Percentiles rank a stretch among this genome's conserved stretches.
Evolutionary conservation across 257 asterid genomes (phyloP).

Genomic region (Gardenia jasminoides): DNA sequence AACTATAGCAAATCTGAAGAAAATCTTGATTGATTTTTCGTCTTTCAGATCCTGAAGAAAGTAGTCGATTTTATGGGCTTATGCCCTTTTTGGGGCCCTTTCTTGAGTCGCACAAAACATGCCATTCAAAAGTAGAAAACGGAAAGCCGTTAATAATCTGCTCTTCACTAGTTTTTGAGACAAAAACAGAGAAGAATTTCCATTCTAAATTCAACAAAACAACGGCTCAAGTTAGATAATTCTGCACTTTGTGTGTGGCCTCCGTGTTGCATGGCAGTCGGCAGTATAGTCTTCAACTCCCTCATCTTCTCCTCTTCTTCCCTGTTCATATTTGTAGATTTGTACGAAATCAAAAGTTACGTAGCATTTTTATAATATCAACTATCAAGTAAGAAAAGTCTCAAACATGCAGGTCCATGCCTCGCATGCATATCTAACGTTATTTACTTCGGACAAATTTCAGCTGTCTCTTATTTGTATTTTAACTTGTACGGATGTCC

Average conservation of each 20-base stretch:
- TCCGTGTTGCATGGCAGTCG: constrained; percentile 7
- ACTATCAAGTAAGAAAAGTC: neutral
- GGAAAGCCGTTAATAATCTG: neutral
- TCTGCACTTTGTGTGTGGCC: neutral
- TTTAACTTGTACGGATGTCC: too few relatives aligned
- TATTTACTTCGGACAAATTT: neutral
- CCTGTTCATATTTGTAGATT: constrained; percentile 2
- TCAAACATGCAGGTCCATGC: neutral
- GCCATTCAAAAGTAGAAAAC: neutral
- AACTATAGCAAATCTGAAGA: neutral
- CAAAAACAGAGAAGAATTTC: neutral
- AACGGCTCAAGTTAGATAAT: neutral
- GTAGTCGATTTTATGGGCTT: neutral
- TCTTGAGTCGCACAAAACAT: constrained; percentile 1
- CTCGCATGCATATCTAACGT: neutral
- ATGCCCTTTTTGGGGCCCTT: neutral
- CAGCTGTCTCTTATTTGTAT: neutral
- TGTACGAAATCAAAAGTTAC: neutral
- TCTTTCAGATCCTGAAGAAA: neutral
- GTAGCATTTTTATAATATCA: too few relatives aligned
- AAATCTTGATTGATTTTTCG: neutral
- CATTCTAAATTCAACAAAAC: neutral
- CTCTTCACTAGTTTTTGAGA: neutral
- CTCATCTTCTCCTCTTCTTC: neutral
- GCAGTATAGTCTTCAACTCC: neutral